Percentiles rank a stretch among this genome's conserved stretches.
These are phyloP conservation scores for Gaertneriomyces semiglobifer DNA, from an alignment of 192 early-diverging fungal species.

Conservation along the genomic window DNA sequence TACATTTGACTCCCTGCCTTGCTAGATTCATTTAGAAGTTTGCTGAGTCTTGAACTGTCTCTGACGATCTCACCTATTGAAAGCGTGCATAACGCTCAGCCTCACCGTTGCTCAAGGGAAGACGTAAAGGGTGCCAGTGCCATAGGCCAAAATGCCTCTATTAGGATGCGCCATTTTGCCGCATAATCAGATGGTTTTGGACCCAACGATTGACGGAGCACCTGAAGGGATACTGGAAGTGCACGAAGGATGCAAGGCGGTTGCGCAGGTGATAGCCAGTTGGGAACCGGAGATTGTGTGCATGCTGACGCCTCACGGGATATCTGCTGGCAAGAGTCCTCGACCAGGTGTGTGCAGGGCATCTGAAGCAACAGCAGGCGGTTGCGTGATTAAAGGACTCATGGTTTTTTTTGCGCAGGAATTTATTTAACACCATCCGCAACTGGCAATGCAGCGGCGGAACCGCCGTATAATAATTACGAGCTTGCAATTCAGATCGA, in stretches of 20 bases:
- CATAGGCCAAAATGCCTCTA: constrained; percentile 9
- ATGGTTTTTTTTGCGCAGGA: not conserved
- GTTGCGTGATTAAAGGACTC: not conserved
- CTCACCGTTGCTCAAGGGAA: too few relatives aligned
- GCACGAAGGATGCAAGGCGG: constrained; percentile 29
- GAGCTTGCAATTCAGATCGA: constrained; percentile 27
- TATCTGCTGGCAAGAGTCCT: constrained; percentile 23
- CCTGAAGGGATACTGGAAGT: constrained; percentile 22
- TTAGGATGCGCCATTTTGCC: constrained; percentile 23
- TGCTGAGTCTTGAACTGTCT: too few relatives aligned
- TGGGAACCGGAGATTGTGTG: constrained; percentile 25
- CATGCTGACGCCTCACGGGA: constrained; percentile 28
- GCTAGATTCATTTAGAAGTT: too few relatives aligned
- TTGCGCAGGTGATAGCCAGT: constrained; percentile 17
- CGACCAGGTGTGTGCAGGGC: constrained; percentile 20
- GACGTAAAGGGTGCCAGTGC: too few relatives aligned
- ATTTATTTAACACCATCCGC: constrained; percentile 29
- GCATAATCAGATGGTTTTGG: constrained; percentile 21
- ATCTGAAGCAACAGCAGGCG: not conserved
- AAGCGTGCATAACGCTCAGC: too few relatives aligned
- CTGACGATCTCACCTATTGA: too few relatives aligned
- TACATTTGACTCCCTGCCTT: too few relatives aligned
- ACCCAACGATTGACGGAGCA: constrained; percentile 10
- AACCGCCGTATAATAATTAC: not conserved
- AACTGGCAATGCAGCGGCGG: constrained; percentile 15